Base-by-base conservation (phyloP, 805 yeast species). In the Metschnikowia lochheadii region DNA sequence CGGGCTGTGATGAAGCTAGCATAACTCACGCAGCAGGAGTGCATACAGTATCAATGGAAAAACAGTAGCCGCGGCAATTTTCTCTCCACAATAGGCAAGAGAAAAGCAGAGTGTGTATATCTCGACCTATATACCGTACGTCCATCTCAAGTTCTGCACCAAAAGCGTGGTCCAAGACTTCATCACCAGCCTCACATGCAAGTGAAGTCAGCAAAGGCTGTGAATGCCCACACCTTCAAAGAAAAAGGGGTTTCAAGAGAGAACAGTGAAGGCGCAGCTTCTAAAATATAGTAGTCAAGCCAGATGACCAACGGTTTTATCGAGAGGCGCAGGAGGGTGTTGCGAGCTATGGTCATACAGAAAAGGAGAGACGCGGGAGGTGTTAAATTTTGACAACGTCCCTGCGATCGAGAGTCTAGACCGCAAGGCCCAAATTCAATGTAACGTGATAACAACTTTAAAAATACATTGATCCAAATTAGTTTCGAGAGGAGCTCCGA, bases 321-420 rank as follows among this genome's bases (percentile, higher is more conserved):
- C 41, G 41, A 11, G n/a, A 14, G 41, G 41, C 41, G 41, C 41
- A 39, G 41, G 14, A 14, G 6, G n/a, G 26, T 14, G 41, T 21
- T 38, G 21, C 10, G 41, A n/a, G 41, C 31, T 14, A 11, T 37
- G 23, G 40, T 8, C 18, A 37, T 4, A 36, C 39, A 21, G 13
- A 21, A 39, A n/a, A 8, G 17, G 41, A 6, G 31, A 23, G 11
- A 38, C 31, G 41, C 31, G n/a, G 7, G 17, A 23, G 7, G 41
- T 23, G 41, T 14, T 21, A 39, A 39, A 23, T 8, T 21, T 18
- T n/a, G 18, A 23, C 29, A 23, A 39, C 32, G 41, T 39, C 32
- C 29, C 8, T n/a, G 41, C 41, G 41, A 39, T 21, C 32, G 32
- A 39, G 41, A 23, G 41, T 23, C 41, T 39, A 39, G 41, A 39